Evolutionary conservation across 129 eudicot species (phyloP), one percentile per base, ranked within the genome.

Genomic region (Centrapalus pauciflorus): DNA sequence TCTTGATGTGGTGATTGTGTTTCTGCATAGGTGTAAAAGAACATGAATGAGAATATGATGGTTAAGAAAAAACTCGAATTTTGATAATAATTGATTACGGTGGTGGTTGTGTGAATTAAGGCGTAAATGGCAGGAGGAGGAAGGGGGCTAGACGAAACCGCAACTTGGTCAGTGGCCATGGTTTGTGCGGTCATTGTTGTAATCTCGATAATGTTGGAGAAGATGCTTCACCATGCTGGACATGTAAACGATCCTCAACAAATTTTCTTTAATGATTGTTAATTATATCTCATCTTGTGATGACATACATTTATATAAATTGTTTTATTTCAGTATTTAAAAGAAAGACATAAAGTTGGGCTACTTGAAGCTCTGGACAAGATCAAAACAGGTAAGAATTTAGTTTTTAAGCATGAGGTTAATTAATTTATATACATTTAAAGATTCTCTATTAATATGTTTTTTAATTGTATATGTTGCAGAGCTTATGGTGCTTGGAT

Each of bases 401-500:
- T n/a, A n/a, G n/a, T n/a, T n/a, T n/a, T n/a, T 50, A 61, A 25
- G 21, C 40, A 41, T 45, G 51, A 50, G 23, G 21, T 33, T 20
- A 2, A 29, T 23, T 28, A 20, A 70, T 12, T 23, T 40, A 7
- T 8, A 30, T 37, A 1, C 41, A 16, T 30, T n/a, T 16, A 28
- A 28, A 14, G 26, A 28, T 54, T 14, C 65, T 40, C 27, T 54
- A 41, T 12, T 65, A 27, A 52, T 43, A 10, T 10, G 9, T 55
- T 43, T 51, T 30, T 73, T 50, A 50, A 48, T 71, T 24, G 43
- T 74, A 21, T 72, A 16, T 64, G 3, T 28, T 81, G 76, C 98
- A 93, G 98, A 93, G 83, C 84, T 93, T 69, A 93, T 93, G 98
- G 73, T 93, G 67, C 87, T 93, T 17, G 98, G 98, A 37, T 93